These are phyloP conservation scores for Musa itinerans DNA, from an alignment of 176 grass and related monocot genomes.

Conservation along the genomic window DNA sequence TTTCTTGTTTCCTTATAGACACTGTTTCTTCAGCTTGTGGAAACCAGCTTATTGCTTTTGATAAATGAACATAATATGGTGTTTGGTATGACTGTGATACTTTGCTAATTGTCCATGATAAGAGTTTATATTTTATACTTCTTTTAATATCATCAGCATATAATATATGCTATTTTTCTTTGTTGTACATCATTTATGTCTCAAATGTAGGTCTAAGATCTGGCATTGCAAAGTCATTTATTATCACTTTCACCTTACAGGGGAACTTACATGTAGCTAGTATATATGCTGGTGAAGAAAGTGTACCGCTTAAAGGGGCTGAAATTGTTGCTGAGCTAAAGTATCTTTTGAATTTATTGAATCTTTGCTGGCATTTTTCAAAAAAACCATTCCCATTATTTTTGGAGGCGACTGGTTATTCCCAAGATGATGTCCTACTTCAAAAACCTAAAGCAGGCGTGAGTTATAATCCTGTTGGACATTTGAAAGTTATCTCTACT, in stretches of 20 bases:
- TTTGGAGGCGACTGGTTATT: conserved; percentile 75
- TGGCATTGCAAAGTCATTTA: neutral
- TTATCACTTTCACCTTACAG: conserved; percentile 28
- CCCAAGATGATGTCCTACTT: conserved; percentile 65
- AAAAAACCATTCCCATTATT: conserved; percentile 93
- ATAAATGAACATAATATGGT: too few species aligned
- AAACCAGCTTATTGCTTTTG: too few species aligned
- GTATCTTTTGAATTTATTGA: conserved; percentile 77
- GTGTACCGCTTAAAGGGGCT: conserved; percentile 71
- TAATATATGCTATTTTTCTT: neutral
- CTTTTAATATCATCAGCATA: too few species aligned
- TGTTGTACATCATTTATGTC: neutral
- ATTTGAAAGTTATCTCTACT: conserved; percentile 4
- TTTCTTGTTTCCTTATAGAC: too few species aligned
- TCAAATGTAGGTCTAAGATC: neutral
- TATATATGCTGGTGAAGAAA: conserved; percentile 81
- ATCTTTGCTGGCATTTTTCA: conserved; percentile 96
- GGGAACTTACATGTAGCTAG: conserved; percentile 82
- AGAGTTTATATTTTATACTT: too few species aligned
- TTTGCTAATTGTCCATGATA: too few species aligned
- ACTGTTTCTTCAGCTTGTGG: too few species aligned
- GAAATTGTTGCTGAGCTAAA: conserved; percentile 67
- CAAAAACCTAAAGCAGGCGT: conserved; percentile 99
- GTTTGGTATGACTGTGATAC: too few species aligned
- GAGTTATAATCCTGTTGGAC: conserved; percentile 30